phyloP scores from a whole-genome alignment of 345 rosid genomes.

The Hibiscus mutabilis region DNA sequence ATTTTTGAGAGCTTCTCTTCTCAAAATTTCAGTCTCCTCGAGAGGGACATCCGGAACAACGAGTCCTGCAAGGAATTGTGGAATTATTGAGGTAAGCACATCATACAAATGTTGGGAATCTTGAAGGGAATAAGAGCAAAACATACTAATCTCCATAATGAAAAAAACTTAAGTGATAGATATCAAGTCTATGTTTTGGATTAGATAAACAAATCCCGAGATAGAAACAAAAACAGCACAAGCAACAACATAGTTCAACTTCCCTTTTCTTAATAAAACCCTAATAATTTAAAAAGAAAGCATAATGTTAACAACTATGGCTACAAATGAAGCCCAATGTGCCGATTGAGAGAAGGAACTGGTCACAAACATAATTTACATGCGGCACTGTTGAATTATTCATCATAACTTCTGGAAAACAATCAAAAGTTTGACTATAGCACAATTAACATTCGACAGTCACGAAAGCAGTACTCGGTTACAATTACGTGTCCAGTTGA shows the following conservation, averaged over 20 bases:
- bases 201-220: background rate
- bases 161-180: background rate
- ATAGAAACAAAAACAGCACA: background rate
- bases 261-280: background rate
- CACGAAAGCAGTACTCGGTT: background rate
- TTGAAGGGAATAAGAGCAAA: background rate
- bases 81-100: background rate
- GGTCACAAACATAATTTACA: background rate
- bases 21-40: slow-evolving; percentile 77
- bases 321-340: background rate
- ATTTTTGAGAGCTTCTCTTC: slow-evolving; percentile 62
- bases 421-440: background rate
- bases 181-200: background rate
- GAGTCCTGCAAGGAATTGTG: slow-evolving; percentile 44
- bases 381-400: background rate
- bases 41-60: slow-evolving; percentile 96
- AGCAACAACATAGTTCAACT: background rate
- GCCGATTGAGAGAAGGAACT: background rate
- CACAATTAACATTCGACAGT: background rate
- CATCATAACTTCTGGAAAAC: background rate
- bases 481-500: background rate
- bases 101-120: background rate
- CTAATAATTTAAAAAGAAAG: background rate
- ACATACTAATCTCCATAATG: background rate
- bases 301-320: background rate